These are phyloP conservation scores for Aspergillus cristatus DNA, from an alignment of 495 filamentous ascomycete genomes.

Conservation along the genomic window DNA sequence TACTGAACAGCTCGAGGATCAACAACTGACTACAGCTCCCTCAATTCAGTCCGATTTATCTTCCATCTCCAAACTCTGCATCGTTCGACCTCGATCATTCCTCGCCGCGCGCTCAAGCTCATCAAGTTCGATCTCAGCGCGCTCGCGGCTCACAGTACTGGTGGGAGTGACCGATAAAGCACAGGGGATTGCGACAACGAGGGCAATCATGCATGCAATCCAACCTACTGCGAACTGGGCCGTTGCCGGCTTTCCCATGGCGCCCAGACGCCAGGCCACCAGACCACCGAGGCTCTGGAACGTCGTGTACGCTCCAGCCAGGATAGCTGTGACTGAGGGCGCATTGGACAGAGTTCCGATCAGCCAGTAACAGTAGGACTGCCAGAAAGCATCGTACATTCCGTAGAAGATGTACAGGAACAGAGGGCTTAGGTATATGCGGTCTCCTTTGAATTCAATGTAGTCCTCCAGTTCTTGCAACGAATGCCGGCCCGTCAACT, in stretches of 20 bases:
- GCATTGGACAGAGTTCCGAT: constrained; percentile 87
- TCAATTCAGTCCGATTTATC: too few species aligned
- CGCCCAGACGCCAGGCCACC: constrained; percentile 72
- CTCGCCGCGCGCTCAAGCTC: too few species aligned
- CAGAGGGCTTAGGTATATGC: constrained; percentile 37
- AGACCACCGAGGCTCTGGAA: constrained; percentile 86
- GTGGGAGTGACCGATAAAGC: constrained; percentile 37
- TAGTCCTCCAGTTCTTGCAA: constrained; percentile 25
- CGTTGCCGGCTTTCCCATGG: constrained; percentile 50
- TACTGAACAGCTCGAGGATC: too few species aligned
- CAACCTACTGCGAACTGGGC: constrained; percentile 48
- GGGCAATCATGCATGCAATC: constrained; percentile 55
- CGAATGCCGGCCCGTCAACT: constrained; percentile 23
- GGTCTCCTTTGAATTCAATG: constrained; percentile 25
- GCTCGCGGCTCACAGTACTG: too few species aligned
- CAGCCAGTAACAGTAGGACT: constrained; percentile 75
- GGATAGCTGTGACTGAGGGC: constrained; percentile 73
- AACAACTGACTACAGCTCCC: too few species aligned
- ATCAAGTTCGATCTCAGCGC: too few species aligned
- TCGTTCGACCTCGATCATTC: too few species aligned
- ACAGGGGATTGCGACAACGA: constrained; percentile 63
- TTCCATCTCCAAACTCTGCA: too few species aligned
- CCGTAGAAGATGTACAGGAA: constrained; percentile 50
- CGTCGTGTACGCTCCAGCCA: constrained; percentile 86
- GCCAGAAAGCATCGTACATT: constrained; percentile 46